Conservation (phyloP, 305 asterid genomes). For the Fraxinus nigra region DNA sequence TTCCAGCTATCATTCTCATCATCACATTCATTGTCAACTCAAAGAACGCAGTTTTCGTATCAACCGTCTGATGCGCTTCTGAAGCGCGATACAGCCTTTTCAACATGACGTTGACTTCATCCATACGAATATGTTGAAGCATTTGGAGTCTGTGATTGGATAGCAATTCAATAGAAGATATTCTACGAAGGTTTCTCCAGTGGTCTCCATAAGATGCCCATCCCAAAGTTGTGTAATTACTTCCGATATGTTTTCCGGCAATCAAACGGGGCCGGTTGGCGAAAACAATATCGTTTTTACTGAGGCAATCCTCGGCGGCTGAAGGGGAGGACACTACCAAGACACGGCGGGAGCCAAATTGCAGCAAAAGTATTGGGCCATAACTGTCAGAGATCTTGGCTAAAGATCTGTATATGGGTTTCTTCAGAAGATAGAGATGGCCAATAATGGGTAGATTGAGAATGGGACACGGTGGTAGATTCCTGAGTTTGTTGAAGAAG, state of each 20-base stretch:
- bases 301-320: conserved; percentile 67
- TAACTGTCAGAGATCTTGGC: conserved; percentile 43
- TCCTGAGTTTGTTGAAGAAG: conserved; percentile 31
- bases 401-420: conserved; percentile 38
- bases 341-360: conserved; percentile 60
- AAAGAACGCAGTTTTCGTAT: conserved; percentile 45
- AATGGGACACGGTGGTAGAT: conserved; percentile 62
- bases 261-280: conserved; percentile 65
- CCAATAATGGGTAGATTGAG: conserved; percentile 54
- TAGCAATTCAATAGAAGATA: conserved; percentile 51
- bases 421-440: conserved; percentile 61
- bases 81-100: conserved; percentile 24
- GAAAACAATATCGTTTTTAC: conserved; percentile 48
- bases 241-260: conserved; percentile 59
- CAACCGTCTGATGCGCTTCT: conserved; percentile 22
- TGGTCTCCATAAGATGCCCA: conserved; percentile 73
- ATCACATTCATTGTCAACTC: conserved; percentile 61
- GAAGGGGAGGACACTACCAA: conserved; percentile 62
- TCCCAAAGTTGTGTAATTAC: conserved; percentile 45
- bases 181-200: conserved; percentile 65
- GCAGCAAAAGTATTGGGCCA: conserved; percentile 61
- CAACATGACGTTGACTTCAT: conserved; percentile 45
- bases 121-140: conserved; percentile 46
- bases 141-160: conserved; percentile 53
- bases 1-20: conserved; percentile 84